These are phyloP conservation scores for Lactuca sativa DNA, from an alignment of 129 eudicot genomes.

Conservation along the genomic window DNA sequence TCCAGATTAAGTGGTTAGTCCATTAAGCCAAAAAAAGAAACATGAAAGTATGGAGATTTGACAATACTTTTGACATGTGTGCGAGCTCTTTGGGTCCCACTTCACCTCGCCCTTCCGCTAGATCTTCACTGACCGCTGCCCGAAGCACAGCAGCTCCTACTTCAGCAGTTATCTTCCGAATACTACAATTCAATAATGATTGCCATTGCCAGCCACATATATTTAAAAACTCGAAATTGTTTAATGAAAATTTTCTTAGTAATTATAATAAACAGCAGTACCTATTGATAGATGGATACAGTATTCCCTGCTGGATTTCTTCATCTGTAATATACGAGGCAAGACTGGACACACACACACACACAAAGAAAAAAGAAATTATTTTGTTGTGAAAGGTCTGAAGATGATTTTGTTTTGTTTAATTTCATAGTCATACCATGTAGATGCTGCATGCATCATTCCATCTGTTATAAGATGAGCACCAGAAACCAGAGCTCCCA, in stretches of 20 bases:
- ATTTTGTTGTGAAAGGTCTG: not conserved
- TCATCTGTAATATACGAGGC: slow-evolving; percentile 97
- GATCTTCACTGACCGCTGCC: slow-evolving; percentile 70
- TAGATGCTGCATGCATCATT: slow-evolving; percentile 96
- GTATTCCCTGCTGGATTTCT: slow-evolving; percentile 71
- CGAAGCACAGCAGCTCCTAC: slow-evolving; percentile 93
- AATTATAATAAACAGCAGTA: slow-evolving; percentile 20
- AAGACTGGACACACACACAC: slow-evolving; percentile 59
- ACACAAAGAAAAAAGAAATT: not conserved
- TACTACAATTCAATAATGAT: slow-evolving; percentile 47
- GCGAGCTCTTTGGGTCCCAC: slow-evolving; percentile 74
- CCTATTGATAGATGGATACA: slow-evolving; percentile 88
- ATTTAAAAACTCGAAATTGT: not conserved
- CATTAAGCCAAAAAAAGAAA: not conserved
- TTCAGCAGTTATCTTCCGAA: slow-evolving; percentile 90
- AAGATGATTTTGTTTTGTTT: slow-evolving; percentile 5
- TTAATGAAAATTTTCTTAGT: not conserved
- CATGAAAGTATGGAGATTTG: slow-evolving; percentile 11
- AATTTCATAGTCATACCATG: slow-evolving; percentile 70
- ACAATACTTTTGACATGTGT: slow-evolving; percentile 77
- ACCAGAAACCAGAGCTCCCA: slow-evolving; percentile 94
- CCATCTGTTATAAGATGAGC: slow-evolving; percentile 85
- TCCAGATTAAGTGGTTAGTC: not conserved
- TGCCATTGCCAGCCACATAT: slow-evolving; percentile 6
- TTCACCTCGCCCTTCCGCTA: slow-evolving; percentile 88